Base-by-base conservation (phyloP, 371 early-diverging fungal genomes). In the Mortierella sp. region DNA sequence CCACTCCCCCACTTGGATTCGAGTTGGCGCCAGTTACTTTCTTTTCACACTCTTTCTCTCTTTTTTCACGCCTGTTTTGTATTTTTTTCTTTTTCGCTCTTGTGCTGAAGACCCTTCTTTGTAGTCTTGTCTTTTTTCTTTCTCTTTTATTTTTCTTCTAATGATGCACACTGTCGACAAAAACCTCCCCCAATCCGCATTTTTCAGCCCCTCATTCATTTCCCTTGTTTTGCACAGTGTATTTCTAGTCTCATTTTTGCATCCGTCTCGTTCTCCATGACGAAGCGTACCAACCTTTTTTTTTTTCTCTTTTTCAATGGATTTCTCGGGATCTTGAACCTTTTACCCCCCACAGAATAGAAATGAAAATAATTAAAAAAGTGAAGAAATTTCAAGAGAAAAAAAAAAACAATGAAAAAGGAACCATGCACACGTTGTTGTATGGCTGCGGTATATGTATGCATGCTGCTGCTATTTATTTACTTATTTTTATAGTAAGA, bases 121-220 rank as follows among this genome's bases (percentile, higher is more conserved):
- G 72, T 48, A 48, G 72, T 71, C 44, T 48, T 52, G 42, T 82
- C 89, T 90, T 80, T n/a, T 76, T 74, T 47, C 72, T 90, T 10
- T 38, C 90, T 34, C 68, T 44, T 76, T 26, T 88, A 89, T 72
- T 70, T 91, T 52, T 91, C 60, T 91, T 77, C 73, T 52, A 7
- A 89, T 88, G 60, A 90, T 92, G 89, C 75, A 82, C 68, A 74
- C 86, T 28, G 75, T 92, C 13, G 85, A 90, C 72, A 72, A 47
- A n/a, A 26, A 21, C 2, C 55, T 10, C 26, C 57, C 1, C 24
- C 31, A 48, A 31, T 8, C 48, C 31, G 28, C 65, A 65, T 65
- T 65, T 11, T 57, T 38, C 5, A 1, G 5, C 5, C 42, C 31
- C 19, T 31, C 24, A 19, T 65, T 7, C 38, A 13, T 65, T 38